These are phyloP conservation scores for Chrysochromulina tobinii DNA, from an alignment of 78 protist genomes.

Conservation along the genomic window DNA sequence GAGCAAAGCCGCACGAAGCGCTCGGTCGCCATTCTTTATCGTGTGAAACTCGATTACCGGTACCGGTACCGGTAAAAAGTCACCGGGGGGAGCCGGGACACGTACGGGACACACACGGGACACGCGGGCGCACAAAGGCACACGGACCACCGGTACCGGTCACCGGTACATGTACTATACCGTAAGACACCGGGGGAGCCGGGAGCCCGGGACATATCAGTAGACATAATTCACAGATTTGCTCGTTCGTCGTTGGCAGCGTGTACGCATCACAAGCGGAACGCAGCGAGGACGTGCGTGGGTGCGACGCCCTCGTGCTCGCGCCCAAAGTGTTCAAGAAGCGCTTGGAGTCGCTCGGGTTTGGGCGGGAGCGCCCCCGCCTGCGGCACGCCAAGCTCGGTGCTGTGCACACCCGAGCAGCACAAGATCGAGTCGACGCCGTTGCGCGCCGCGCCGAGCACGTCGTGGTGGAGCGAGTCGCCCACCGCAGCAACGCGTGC, in stretches of 20 bases:
- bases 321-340: not conserved
- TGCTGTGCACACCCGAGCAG: not conserved
- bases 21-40: too few relatives aligned
- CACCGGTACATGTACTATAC: too few relatives aligned
- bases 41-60: too few relatives aligned
- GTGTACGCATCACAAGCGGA: not conserved
- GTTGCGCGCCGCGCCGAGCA: not conserved
- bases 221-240: too few relatives aligned
- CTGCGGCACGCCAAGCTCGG: not conserved
- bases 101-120: too few relatives aligned
- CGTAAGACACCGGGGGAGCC: too few relatives aligned
- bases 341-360: not conserved
- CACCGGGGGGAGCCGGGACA: too few relatives aligned
- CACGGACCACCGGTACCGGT: too few relatives aligned
- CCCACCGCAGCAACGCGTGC: not conserved
- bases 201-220: too few relatives aligned
- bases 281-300: not conserved
- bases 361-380: not conserved
- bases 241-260: not conserved
- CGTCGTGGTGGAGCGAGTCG: constrained; percentile 22
- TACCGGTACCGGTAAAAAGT: too few relatives aligned
- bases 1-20: too few relatives aligned
- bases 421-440: not conserved
- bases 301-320: not conserved
- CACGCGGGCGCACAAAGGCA: too few relatives aligned